A percentile compares a stretch with the other conserved stretches of the same genome.
Evolutionary conservation across 352 stramenopile genomes (phyloP).

Genomic region (Phytophthora meadii): DNA sequence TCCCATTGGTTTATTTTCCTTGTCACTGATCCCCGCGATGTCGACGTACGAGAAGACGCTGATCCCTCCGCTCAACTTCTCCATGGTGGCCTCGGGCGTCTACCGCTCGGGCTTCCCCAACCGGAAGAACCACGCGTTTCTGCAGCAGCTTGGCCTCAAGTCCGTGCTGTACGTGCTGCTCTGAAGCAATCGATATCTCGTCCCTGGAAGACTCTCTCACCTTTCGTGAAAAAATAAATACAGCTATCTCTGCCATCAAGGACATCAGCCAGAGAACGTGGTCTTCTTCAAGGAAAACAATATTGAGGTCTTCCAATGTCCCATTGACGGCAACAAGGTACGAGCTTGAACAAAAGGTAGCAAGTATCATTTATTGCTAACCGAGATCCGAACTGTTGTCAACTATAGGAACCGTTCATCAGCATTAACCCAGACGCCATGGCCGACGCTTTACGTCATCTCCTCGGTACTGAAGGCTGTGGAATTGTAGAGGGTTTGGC

Average conservation of each 20-base stretch:
- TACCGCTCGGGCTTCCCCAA: conserved; percentile 91
- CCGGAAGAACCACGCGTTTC: conserved; percentile 88
- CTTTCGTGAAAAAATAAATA: neutral
- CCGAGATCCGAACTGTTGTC: neutral
- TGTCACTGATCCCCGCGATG: conserved; percentile 36
- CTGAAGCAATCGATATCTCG: neutral
- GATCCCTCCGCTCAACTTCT: conserved; percentile 92
- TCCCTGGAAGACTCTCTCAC: neutral
- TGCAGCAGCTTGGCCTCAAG: conserved; percentile 86
- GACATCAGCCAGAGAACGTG: conserved; percentile 83
- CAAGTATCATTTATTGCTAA: neutral
- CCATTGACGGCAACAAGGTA: conserved; percentile 91
- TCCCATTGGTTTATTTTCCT: too few relatives aligned
- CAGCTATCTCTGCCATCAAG: conserved; percentile 86
- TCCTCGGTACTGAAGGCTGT: conserved; percentile 57
- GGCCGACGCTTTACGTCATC: conserved; percentile 73
- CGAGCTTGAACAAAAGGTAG: neutral
- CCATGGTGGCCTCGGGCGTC: conserved; percentile 88
- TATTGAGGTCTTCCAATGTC: conserved; percentile 85
- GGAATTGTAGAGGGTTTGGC: neutral
- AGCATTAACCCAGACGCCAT: conserved; percentile 88
- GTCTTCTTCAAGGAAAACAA: conserved; percentile 84
- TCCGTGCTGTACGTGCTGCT: conserved; percentile 78
- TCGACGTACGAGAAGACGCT: conserved; percentile 89
- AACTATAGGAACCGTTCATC: conserved; percentile 85